These are phyloP conservation scores for Celoporthe dispersa DNA, from an alignment of 2,329 filamentous ascomycete species.

Conservation along the genomic window DNA sequence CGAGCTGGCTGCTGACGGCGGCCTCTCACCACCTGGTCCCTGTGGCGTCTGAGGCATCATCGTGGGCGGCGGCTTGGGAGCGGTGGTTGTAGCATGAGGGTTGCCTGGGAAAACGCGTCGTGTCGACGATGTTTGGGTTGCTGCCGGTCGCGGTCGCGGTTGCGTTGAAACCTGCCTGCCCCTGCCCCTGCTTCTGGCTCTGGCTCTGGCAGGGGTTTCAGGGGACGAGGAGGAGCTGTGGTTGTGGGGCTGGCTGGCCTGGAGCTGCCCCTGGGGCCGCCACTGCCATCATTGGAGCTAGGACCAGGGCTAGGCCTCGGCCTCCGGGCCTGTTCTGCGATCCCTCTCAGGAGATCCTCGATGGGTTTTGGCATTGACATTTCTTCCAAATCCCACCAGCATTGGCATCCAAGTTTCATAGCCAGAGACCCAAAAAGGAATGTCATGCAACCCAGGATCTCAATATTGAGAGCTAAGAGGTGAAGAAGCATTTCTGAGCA, in stretches of 20 bases:
- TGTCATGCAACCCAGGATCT: neutral
- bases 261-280: neutral
- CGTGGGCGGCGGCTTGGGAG: neutral
- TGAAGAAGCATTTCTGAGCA: neutral
- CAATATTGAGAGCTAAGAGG: neutral
- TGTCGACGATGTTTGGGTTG: constrained; percentile 10
- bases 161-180: constrained; percentile 1
- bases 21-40: constrained; percentile 33
- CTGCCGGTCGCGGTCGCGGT: neutral
- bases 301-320: too few relatives aligned
- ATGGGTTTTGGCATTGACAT: neutral
- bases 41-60: constrained; percentile 35
- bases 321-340: neutral
- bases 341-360: neutral
- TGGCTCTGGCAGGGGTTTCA: neutral
- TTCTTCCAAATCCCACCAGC: neutral
- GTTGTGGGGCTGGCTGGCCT: constrained; percentile 4
- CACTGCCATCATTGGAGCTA: neutral
- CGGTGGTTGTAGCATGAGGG: neutral
- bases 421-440: neutral
- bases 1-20: constrained; percentile 31
- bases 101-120: neutral
- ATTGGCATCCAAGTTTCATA: neutral
- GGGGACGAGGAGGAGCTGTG: neutral
- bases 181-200: neutral